Evolutionary conservation across 495 filamentous ascomycete species (phyloP), one percentile per base, ranked within the genome.

Genomic region (Neurospora terricola): DNA sequence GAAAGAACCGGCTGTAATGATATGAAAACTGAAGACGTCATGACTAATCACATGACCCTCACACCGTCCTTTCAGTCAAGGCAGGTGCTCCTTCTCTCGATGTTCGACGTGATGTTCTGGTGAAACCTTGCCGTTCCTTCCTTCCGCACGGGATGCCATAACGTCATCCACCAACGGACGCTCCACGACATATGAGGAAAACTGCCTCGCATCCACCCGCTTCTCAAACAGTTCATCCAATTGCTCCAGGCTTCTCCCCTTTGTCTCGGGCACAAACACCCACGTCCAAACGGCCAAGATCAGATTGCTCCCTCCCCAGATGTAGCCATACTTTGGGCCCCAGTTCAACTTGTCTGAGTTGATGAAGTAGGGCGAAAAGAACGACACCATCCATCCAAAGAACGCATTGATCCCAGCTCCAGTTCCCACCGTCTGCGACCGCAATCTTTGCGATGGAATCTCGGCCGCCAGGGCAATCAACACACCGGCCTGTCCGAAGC

Each of bases 231-330:
- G 74, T 54, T 84, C 82, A 42, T 90, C 88, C 78, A 90, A 86
- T 72, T 90, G 87, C 75, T 88, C 86, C 37, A 90, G 81, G 0
- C 86, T 88, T 34, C 86, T 82, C 0, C 88, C 89, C 72, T 85
- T 88, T 0, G 89, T 80, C 77, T 86, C 84, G 0, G 83, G 83
- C 9, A 82, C 70, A 34, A 78, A 83, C 38, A 88, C 79, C 71
- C 82, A 88, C 5, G 84, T 82, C 78, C 84, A 88, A 1, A 86
- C 74, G 36, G 86, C 79, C 66, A 86, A 82, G 14, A 79, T 73
- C 0, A 85, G 40, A 42, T 84, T 85, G 30, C 80, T 82, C 1
- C 70, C 85, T 2, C 82, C 83, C 85, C 86, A 87, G 69, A 88
- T 86, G 72, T 88, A 88, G 0, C 83, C 82, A 70, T 88, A 87